Conservation (phyloP, 768 basidiomycete genomes). For the Calocera cornea region DNA sequence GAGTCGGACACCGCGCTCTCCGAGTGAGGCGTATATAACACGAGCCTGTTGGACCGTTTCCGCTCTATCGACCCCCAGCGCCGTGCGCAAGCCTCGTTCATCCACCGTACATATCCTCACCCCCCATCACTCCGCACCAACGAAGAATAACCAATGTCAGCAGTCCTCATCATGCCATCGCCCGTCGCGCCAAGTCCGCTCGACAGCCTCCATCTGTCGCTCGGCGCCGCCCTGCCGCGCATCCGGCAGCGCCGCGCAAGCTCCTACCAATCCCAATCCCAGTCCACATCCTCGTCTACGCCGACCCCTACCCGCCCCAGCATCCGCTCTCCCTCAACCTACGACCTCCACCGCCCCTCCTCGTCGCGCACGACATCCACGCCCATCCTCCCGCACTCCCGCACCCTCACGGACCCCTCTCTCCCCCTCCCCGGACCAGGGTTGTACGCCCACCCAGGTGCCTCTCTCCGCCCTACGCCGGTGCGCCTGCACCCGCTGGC, state of each 20-base stretch:
- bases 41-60: no score
- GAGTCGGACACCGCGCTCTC: background rate
- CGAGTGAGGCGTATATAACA: background rate
- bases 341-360: background rate
- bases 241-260: background rate
- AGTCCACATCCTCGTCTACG: background rate
- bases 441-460: background rate
- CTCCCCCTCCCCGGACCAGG: background rate
- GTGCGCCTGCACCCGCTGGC: background rate
- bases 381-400: background rate
- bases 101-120: background rate
- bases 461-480: background rate
- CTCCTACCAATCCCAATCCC: background rate
- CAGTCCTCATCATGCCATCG: background rate
- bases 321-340: background rate
- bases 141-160: background rate
- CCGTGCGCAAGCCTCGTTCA: no score
- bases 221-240: background rate
- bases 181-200: background rate
- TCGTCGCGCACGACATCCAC: background rate
- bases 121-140: background rate
- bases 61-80: no score
- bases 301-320: background rate
- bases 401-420: background rate
- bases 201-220: constrained; percentile 1